These are phyloP conservation scores for Aspergillus novoparasiticus DNA, from an alignment of 2,329 filamentous ascomycete genomes.

Conservation along the genomic window DNA sequence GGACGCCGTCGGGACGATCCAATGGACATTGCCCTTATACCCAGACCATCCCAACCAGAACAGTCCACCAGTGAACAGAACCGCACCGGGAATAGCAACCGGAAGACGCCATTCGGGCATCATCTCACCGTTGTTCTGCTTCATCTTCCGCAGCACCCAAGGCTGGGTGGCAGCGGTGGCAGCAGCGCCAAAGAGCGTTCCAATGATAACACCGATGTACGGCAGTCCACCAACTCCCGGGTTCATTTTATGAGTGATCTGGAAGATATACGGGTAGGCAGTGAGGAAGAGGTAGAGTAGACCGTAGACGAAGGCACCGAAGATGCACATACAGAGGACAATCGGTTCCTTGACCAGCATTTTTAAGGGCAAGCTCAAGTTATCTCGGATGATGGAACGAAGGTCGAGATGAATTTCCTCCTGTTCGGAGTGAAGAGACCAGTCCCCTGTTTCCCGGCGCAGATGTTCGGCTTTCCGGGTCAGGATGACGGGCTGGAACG, in stretches of 20 bases:
- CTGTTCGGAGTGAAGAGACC: neutral
- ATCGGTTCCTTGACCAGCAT: constrained; percentile 50
- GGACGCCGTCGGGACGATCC: constrained; percentile 45
- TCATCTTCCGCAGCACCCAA: constrained; percentile 41
- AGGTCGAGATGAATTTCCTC: neutral
- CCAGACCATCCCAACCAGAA: constrained; percentile 50
- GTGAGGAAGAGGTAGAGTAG: constrained; percentile 51
- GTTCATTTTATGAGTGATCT: constrained; percentile 41
- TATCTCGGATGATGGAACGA: neutral
- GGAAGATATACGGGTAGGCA: constrained; percentile 50
- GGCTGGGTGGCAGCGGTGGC: constrained; percentile 45
- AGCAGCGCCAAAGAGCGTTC: constrained; percentile 43
- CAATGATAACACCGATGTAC: constrained; percentile 48
- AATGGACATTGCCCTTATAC: constrained; percentile 36
- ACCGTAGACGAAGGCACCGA: constrained; percentile 35
- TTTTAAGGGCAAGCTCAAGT: neutral
- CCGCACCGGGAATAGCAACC: constrained; percentile 50
- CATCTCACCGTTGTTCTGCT: constrained; percentile 33
- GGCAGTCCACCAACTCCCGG: constrained; percentile 47
- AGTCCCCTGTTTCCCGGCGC: constrained; percentile 52
- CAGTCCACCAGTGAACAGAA: constrained; percentile 47
- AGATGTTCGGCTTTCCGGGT: constrained; percentile 54
- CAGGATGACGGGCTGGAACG: constrained; percentile 56
- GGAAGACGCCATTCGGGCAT: constrained; percentile 49
- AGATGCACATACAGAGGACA: constrained; percentile 32